Conservation (phyloP, 257 asterid species). For the Solanum habrochaites region DNA sequence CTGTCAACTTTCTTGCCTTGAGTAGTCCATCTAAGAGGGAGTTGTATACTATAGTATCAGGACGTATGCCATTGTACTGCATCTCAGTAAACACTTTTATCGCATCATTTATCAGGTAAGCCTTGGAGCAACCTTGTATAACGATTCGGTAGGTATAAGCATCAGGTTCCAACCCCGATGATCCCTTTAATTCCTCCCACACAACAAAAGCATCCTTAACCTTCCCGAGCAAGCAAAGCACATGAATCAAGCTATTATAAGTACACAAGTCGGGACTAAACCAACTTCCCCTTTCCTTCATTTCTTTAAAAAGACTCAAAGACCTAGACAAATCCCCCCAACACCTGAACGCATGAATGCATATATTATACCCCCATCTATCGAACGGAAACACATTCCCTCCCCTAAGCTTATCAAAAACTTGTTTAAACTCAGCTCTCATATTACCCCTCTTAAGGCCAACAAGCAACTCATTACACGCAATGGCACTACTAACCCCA, state of each 20-base stretch:
- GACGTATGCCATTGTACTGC: slow-evolving; percentile 57
- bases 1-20: slow-evolving; percentile 63
- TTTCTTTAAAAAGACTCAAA: slow-evolving; percentile 69
- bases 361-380: slow-evolving; percentile 76
- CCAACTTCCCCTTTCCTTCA: slow-evolving; percentile 53
- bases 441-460: slow-evolving; percentile 63
- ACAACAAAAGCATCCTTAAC: slow-evolving; percentile 69
- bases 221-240: slow-evolving; percentile 76
- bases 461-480: slow-evolving; percentile 81
- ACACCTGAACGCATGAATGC: slow-evolving; percentile 68
- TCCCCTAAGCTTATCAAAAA: slow-evolving; percentile 42
- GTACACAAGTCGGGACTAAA: slow-evolving; percentile 77
- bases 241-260: slow-evolving; percentile 77
- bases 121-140: slow-evolving; percentile 73
- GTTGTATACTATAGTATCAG: slow-evolving; percentile 61
- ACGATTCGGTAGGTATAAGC: slow-evolving; percentile 67
- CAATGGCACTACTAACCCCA: slow-evolving; percentile 49
- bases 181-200: slow-evolving; percentile 82
- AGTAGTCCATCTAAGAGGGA: slow-evolving; percentile 77
- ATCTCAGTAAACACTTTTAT: slow-evolving; percentile 60
- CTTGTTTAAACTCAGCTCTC: slow-evolving; percentile 56
- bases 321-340: slow-evolving; percentile 70
- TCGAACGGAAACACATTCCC: slow-evolving; percentile 52
- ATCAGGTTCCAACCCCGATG: slow-evolving; percentile 84
- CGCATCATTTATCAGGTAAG: slow-evolving; percentile 58